Evolutionary conservation across 176 grass and related monocot genomes (phyloP).

Genomic region (Urochloa ruziziensis): DNA sequence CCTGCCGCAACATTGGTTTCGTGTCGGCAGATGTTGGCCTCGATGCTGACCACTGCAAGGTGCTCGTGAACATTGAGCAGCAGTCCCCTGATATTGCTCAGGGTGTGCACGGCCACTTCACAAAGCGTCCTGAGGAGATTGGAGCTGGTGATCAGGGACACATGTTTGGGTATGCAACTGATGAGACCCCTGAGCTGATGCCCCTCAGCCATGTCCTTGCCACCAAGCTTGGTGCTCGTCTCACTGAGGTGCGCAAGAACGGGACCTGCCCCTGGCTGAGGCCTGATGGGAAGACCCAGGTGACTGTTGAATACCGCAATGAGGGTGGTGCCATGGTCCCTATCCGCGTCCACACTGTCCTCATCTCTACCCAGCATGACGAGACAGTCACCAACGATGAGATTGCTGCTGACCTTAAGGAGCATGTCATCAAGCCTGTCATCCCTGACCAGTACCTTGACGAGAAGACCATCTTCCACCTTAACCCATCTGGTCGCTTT

Average conservation of each 20-base stretch:
- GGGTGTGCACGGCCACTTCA: conserved; percentile 58
- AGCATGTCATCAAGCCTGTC: conserved; percentile 61
- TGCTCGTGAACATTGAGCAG: conserved; percentile 60
- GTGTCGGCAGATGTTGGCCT: conserved; percentile 46
- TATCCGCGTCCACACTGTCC: conserved; percentile 46
- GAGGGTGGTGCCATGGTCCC: conserved; percentile 50
- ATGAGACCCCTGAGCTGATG: conserved; percentile 63
- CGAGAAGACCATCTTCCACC: conserved; percentile 62
- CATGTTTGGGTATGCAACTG: conserved; percentile 65
- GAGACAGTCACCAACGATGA: conserved; percentile 63
- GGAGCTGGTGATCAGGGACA: conserved; percentile 61
- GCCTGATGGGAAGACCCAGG: conserved; percentile 60
- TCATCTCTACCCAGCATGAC: conserved; percentile 64
- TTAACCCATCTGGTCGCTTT: conserved; percentile 59
- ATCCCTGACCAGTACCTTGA: conserved; percentile 56
- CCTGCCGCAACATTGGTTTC: conserved; percentile 47
- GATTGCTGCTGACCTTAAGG: conserved; percentile 57
- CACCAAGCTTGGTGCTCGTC: conserved; percentile 51
- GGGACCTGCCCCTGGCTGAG: conserved; percentile 51
- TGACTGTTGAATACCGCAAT: conserved; percentile 58
- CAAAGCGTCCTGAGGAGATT: conserved; percentile 64
- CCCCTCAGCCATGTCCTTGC: conserved; percentile 65
- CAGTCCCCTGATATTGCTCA: conserved; percentile 60
- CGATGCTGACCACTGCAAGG: conserved; percentile 58
- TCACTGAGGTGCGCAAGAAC: conserved; percentile 61